A percentile compares a stretch with the other conserved stretches of the same genome.
Evolutionary conservation across 768 basidiomycete species (phyloP).

Genomic region (Naganishia friedmannii): DNA sequence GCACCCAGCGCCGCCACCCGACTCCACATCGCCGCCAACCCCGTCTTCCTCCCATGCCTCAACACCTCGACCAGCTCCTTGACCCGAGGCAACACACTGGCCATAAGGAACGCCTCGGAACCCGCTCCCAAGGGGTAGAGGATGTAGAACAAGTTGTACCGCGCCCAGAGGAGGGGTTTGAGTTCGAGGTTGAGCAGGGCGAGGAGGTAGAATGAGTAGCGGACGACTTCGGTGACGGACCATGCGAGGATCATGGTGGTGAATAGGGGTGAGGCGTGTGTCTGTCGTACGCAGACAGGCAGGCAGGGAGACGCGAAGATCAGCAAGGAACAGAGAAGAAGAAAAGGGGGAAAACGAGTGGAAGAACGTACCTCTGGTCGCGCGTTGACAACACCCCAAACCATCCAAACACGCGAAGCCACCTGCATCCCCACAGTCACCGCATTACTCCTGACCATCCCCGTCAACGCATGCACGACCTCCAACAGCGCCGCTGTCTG

Average conservation of each 20-base stretch:
- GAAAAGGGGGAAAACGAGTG: not conserved
- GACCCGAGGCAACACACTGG: conserved; percentile 65
- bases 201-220: conserved; percentile 82
- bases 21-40: conserved; percentile 24
- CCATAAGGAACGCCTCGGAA: conserved; percentile 82
- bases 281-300: conserved; percentile 31
- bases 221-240: conserved; percentile 85
- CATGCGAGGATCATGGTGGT: conserved; percentile 89
- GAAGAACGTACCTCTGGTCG: conserved; percentile 61
- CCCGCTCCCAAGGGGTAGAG: conserved; percentile 91
- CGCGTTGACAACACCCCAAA: conserved; percentile 76
- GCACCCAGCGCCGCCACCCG: not conserved
- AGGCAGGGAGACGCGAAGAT: conserved; percentile 31
- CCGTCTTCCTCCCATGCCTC: conserved; percentile 26
- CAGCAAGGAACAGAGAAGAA: conserved; percentile 49
- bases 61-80: conserved; percentile 33
- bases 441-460: conserved; percentile 75
- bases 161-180: conserved; percentile 49
- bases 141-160: conserved; percentile 86
- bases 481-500: conserved; percentile 83
- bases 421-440: conserved; percentile 76
- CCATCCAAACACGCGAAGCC: conserved; percentile 70
- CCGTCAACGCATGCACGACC: conserved; percentile 71
- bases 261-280: conserved; percentile 73
- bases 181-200: conserved; percentile 62